These are phyloP conservation scores for Tardiomyces blankii DNA, from an alignment of 1,139 yeast species.

Conservation along the genomic window DNA sequence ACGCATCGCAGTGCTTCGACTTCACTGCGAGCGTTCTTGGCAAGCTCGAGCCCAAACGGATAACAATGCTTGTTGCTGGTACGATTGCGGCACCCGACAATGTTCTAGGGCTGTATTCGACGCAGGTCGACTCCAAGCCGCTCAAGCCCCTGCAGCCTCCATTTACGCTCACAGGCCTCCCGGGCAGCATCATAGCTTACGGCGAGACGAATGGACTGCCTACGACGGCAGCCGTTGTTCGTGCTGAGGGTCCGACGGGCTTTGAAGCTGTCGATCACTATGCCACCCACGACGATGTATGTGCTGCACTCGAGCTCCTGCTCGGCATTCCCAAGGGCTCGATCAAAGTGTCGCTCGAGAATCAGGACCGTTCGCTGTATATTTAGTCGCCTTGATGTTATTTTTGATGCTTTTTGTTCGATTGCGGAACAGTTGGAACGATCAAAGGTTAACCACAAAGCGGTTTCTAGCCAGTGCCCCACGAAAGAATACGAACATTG, in stretches of 20 bases:
- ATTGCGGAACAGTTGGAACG: not conserved
- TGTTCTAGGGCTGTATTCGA: not conserved
- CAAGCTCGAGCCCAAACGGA: not conserved
- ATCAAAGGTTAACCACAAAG: too few species aligned
- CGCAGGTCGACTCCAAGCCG: not conserved
- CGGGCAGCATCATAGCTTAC: slow-evolving; percentile 16
- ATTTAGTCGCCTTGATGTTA: not conserved
- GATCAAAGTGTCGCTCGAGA: not conserved
- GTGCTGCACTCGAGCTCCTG: not conserved
- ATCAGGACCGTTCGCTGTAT: not conserved
- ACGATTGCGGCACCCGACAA: not conserved
- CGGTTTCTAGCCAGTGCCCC: too few species aligned
- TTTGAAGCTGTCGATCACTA: slow-evolving; percentile 17
- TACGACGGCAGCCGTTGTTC: slow-evolving; percentile 15
- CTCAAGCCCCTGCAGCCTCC: slow-evolving; percentile 13
- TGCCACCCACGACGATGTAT: slow-evolving; percentile 4
- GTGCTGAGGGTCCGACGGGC: slow-evolving; percentile 22
- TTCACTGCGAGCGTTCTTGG: slow-evolving; percentile 8
- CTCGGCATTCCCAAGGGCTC: not conserved
- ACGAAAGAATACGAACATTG: too few species aligned
- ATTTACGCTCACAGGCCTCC: slow-evolving; percentile 16
- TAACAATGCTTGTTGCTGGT: not conserved
- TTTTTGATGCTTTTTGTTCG: not conserved
- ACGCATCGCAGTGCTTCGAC: slow-evolving; percentile 7
- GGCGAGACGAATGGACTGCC: slow-evolving; percentile 10